Evolutionary conservation across 106 monocot species (phyloP), one percentile per base, ranked within the genome.

Genomic region (Dendrobium huoshanense): DNA sequence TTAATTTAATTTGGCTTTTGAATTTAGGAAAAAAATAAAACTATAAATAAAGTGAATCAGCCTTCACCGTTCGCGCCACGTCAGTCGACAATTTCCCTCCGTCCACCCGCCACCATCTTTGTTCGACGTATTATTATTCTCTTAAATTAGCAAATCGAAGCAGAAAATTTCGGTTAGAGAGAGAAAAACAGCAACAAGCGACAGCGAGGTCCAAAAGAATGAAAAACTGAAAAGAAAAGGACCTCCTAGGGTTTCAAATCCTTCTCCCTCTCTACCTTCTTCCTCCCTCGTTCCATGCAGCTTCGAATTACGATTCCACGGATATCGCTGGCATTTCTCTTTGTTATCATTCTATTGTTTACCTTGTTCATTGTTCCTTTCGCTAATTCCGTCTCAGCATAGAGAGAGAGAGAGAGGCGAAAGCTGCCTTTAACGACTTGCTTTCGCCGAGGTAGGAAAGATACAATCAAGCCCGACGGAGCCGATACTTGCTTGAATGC

Each of bases 181-280:
- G 45, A 45, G 45, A 9, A 9, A 45, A 9, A 45, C 8, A 45
- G 0, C 45, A 45, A 45, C 1, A 45, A 9, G 1, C 9, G 45
- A 45, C 45, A 45, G 45, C 45, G 51, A 51, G 15, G 37, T 37
- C 37, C 15, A 51, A 51, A 51, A 51, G 15, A 51, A 13, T 51
- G 51, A 70, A 33, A 70, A 70, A 70, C 15, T 27, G 10, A 70
- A 1, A 40, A 72, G 5, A 13, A 72, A 33, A 33, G 0, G 2
- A 13, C 10, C 40, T 72, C 1, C 20, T 74, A 74, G 74, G 74
- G 74, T 74, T 74, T 74, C 74, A 74, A 44, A 74, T 43, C 43
- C 1, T 74, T 43, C 43, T 51, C 11, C 0, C 51, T 49, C 9
- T 13, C 49, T 31, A 29, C 43, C 1, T 74, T 43, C 43, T 51